Evolutionary conservation across 2,329 filamentous ascomycete genomes (phyloP).

Genomic region (Venturia pyrina): DNA sequence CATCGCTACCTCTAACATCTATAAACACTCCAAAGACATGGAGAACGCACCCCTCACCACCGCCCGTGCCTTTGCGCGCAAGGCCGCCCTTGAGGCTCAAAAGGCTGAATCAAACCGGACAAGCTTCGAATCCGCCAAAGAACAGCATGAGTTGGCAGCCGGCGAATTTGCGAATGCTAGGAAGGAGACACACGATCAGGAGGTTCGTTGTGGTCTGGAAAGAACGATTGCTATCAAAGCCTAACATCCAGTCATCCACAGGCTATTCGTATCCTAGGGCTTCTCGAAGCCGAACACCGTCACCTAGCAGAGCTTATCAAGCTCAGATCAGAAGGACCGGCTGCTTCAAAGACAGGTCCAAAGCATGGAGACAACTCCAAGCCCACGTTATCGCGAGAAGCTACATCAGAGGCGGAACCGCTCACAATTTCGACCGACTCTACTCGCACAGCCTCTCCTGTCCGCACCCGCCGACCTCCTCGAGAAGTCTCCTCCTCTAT

Average conservation of each 20-base stretch:
- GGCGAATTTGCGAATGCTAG: slow-evolving; percentile 79
- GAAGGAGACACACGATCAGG: slow-evolving; percentile 53
- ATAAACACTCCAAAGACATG: slow-evolving; percentile 36
- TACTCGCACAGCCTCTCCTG: slow-evolving; percentile 26
- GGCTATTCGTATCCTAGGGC: slow-evolving; percentile 70
- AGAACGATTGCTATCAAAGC: not conserved
- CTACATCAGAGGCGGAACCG: not conserved
- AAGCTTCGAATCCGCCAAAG: slow-evolving; percentile 72
- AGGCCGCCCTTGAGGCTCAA: slow-evolving; percentile 63
- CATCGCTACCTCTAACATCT: not conserved
- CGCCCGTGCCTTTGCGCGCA: slow-evolving; percentile 83
- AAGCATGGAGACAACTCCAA: not conserved
- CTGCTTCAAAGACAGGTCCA: slow-evolving; percentile 9
- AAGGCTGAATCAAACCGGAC: slow-evolving; percentile 50
- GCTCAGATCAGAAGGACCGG: slow-evolving; percentile 13
- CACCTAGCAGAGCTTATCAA: slow-evolving; percentile 74
- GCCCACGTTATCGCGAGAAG: not conserved
- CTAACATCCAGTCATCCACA: slow-evolving; percentile 44
- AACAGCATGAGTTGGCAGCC: slow-evolving; percentile 80
- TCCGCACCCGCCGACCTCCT: slow-evolving; percentile 35
- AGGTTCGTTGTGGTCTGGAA: slow-evolving; percentile 29
- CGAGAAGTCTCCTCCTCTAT: slow-evolving; percentile 73
- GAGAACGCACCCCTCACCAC: slow-evolving; percentile 59
- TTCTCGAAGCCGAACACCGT: slow-evolving; percentile 82
- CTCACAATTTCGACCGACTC: not conserved